Evolutionary conservation across 2,329 filamentous ascomycete species (phyloP), one percentile per base, ranked within the genome.

Genomic region (Diaporthe sp.): DNA sequence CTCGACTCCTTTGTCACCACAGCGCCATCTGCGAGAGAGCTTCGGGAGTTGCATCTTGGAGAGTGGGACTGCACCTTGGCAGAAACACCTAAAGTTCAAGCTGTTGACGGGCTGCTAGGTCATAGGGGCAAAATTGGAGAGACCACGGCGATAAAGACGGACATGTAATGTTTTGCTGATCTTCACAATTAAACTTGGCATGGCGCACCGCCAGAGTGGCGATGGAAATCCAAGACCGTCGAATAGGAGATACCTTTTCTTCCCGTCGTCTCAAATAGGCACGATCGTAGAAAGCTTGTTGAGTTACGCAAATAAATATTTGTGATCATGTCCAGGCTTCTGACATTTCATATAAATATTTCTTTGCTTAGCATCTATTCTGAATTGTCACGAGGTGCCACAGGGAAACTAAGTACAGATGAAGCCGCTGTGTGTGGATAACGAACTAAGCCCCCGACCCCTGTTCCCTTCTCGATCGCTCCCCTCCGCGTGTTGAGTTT

Each of bases 1-100:
- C 74, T 85, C 0, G 79, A 83, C 25, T 75, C 76, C 0, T 86
- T 85, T 39, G 80, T 85, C 37, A 78, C 72, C 28, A 76, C 53
- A 15, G 51, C 17, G 44, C 53, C 68, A 73, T 60, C 57, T 60
- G 31, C 57, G 31, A 60, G 34, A 60, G 34, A 60, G 57, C 31
- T 60, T 37, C 57, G 34, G 34, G 31, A 60, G 34, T n/a, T 60
- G 3, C 34, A 39, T 39, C 57, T 60, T 39, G 57, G 57, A 17
- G 34, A 60, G 20, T 60, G 57, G 57, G 57, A 60, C 57, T n/a
- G 20, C 57, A 60, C 57, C 4, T 37, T 39, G 10, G 57, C 34
- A 39, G 57, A 60, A 13, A 39, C 57, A n/a, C 57, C 57, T 34
- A n/a, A 60, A 10, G 20, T 60, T 17, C 51, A 55, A 55, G 51